Conservation (phyloP, 2,329 filamentous ascomycete genomes). For the Rasamsonia emersonii region DNA sequence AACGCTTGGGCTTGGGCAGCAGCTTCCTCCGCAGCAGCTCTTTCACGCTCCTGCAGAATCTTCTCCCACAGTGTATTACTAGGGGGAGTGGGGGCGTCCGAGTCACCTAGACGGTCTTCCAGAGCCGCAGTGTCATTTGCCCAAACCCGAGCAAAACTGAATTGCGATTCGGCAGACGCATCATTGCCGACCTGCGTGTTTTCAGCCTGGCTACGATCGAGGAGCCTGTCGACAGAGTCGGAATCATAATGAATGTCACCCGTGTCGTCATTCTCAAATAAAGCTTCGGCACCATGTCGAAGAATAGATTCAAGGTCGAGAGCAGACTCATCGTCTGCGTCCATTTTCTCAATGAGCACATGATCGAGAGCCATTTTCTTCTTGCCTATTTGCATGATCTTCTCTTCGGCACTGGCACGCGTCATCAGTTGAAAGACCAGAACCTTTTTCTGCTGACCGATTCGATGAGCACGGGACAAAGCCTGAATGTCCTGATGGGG, state of each 20-base stretch:
- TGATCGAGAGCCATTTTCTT: constrained; percentile 96
- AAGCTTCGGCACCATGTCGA: constrained; percentile 72
- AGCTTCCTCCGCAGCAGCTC: constrained; percentile 63
- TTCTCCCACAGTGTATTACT: constrained; percentile 77
- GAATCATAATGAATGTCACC: constrained; percentile 74
- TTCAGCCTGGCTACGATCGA: constrained; percentile 79
- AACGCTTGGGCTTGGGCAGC: constrained; percentile 63
- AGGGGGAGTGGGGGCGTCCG: constrained; percentile 45
- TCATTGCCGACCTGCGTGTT: constrained; percentile 58
- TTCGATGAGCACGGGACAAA: constrained; percentile 85
- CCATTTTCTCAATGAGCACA: constrained; percentile 86
- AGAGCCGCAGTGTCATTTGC: constrained; percentile 67
- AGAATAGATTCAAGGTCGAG: constrained; percentile 81
- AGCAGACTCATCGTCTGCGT: constrained; percentile 67
- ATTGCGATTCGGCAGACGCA: constrained; percentile 64
- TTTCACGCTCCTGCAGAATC: constrained; percentile 76
- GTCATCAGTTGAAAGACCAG: constrained; percentile 93
- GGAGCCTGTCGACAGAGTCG: constrained; percentile 72
- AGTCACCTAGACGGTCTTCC: constrained; percentile 52
- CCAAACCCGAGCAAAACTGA: constrained; percentile 88
- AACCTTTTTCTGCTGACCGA: constrained; percentile 93
- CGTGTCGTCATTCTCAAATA: constrained; percentile 67
- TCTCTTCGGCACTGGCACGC: constrained; percentile 80
- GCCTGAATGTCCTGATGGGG: constrained; percentile 97
- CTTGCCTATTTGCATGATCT: constrained; percentile 89